Percentiles rank a stretch among this genome's conserved stretches.
Conservation (phyloP, 345 rosid genomes). For the Orychophragmus violaceus region DNA sequence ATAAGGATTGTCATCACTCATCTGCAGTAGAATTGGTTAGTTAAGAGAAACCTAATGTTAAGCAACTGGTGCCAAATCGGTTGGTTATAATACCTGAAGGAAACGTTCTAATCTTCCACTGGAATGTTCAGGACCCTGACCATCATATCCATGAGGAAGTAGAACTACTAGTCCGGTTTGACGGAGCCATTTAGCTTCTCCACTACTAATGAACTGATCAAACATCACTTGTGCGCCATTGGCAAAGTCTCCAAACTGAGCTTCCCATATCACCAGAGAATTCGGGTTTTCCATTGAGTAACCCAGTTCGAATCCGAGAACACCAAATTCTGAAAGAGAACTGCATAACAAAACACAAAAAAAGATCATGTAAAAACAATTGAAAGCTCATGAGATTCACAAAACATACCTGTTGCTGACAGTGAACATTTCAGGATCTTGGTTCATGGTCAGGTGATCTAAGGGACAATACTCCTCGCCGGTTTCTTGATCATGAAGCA, state of each 20-base stretch:
- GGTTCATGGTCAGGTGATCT: slow-evolving; percentile 53
- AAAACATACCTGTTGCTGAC: slow-evolving; percentile 65
- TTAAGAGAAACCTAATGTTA: neutral
- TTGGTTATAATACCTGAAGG: slow-evolving; percentile 48
- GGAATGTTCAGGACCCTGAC: slow-evolving; percentile 89
- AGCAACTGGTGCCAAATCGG: neutral
- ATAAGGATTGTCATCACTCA: slow-evolving; percentile 77
- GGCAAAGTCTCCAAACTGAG: slow-evolving; percentile 81
- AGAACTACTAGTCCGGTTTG: slow-evolving; percentile 68
- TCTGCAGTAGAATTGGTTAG: slow-evolving; percentile 30
- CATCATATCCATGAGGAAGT: slow-evolving; percentile 83
- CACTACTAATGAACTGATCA: slow-evolving; percentile 76
- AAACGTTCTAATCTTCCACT: slow-evolving; percentile 71
- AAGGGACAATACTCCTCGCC: slow-evolving; percentile 67
- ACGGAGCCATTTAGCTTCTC: slow-evolving; percentile 82
- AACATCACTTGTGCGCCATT: slow-evolving; percentile 81
- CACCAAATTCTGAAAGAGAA: slow-evolving; percentile 82
- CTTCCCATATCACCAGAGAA: slow-evolving; percentile 68
- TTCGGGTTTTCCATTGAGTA: slow-evolving; percentile 80
- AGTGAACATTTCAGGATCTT: slow-evolving; percentile 71
- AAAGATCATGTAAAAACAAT: neutral
- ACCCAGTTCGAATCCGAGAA: slow-evolving; percentile 78
- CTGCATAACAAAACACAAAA: slow-evolving; percentile 28
- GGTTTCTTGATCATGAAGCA: slow-evolving; percentile 70
- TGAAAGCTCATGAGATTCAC: neutral